Percentiles rank a stretch among this genome's conserved stretches.
These are phyloP conservation scores for Debaryomyces castellii DNA, from an alignment of 805 yeast genomes.

Conservation along the genomic window DNA sequence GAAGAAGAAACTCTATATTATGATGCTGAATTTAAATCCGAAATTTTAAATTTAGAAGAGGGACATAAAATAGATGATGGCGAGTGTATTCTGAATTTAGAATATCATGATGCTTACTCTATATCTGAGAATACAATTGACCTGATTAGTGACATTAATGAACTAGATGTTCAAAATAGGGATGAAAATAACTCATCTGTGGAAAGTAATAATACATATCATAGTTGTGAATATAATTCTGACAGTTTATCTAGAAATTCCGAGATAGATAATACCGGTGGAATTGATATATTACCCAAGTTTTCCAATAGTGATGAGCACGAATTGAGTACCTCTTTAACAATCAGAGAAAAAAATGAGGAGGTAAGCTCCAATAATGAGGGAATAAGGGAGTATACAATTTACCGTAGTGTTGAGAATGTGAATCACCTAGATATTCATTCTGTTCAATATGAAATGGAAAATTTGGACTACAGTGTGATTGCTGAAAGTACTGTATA, in stretches of 20 bases:
- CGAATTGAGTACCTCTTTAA: no score
- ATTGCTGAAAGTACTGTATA: background rate
- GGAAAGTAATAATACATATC: background rate
- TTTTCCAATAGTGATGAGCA: no score
- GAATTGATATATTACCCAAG: background rate
- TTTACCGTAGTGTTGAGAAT: no score
- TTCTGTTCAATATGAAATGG: background rate
- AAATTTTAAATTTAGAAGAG: background rate
- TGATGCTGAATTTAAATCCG: constrained; percentile 7
- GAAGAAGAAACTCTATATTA: constrained; percentile 12
- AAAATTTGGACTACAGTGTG: background rate
- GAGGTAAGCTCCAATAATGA: background rate
- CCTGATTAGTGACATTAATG: background rate
- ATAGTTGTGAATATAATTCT: background rate
- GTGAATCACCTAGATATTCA: no score
- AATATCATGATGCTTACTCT: background rate
- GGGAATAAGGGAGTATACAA: background rate
- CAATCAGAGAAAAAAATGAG: background rate
- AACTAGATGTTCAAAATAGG: background rate
- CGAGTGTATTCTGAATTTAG: background rate
- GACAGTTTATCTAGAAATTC: background rate
- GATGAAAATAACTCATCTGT: background rate
- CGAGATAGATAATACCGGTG: background rate
- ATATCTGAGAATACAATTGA: background rate
- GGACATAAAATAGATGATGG: background rate